Percentiles rank a stretch among this genome's conserved stretches.
These are phyloP conservation scores for Alternaria burnsii DNA, from an alignment of 2,329 filamentous ascomycete species.

Conservation along the genomic window DNA sequence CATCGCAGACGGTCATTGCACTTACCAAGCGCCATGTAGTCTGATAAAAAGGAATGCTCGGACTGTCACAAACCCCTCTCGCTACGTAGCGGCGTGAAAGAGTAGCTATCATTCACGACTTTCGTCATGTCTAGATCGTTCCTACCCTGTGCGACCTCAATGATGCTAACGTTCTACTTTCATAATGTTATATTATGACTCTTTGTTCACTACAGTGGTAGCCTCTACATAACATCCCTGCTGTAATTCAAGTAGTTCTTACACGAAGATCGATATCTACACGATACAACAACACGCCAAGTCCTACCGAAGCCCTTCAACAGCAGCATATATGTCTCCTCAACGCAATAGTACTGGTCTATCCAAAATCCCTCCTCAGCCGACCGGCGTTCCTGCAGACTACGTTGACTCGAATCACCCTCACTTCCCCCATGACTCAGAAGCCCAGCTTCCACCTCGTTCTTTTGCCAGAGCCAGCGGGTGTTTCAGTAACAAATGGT, in stretches of 20 bases:
- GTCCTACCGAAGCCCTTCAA: neutral
- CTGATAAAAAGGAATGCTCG: no score
- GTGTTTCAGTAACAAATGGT: neutral
- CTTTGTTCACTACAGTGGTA: neutral
- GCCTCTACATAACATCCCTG: neutral
- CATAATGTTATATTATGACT: neutral
- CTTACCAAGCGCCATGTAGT: accelerated
- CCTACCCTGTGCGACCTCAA: neutral
- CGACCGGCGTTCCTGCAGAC: slow-evolving; percentile 8
- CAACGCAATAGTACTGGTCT: neutral
- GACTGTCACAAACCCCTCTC: accelerated
- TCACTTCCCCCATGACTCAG: slow-evolving; percentile 5
- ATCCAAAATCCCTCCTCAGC: neutral
- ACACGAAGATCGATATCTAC: neutral
- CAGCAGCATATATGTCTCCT: neutral
- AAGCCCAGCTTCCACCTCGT: neutral
- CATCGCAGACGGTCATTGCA: no score
- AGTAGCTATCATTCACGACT: neutral
- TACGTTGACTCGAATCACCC: slow-evolving; percentile 11
- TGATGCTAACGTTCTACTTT: neutral
- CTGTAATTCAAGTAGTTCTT: neutral
- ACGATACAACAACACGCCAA: neutral
- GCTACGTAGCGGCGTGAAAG: neutral
- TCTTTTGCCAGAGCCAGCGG: neutral
- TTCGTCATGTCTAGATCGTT: neutral